A percentile compares a stretch with the other conserved stretches of the same genome.
Evolutionary conservation across 176 grass and related monocot species (phyloP).

Genomic region (Stipa capillata): DNA sequence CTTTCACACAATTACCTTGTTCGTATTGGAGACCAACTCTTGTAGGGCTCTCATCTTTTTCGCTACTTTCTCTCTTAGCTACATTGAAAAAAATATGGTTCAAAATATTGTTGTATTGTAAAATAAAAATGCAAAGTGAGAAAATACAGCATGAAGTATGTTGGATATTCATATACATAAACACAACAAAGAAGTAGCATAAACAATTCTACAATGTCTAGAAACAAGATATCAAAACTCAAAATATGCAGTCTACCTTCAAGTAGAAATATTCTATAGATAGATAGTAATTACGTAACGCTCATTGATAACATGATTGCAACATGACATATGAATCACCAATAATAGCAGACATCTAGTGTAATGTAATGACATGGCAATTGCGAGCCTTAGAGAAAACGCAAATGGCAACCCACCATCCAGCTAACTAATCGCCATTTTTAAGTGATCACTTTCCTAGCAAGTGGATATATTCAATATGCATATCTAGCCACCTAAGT

Average conservation of each 20-base stretch:
- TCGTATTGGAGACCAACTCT: too few relatives aligned
- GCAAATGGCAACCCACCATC: background rate
- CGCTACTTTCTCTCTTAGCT: slow-evolving; percentile 93
- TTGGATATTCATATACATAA: background rate
- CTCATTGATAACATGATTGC: background rate
- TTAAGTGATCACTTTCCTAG: background rate
- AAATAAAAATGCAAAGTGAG: background rate
- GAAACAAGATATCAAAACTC: background rate
- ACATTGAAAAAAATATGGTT: slow-evolving; percentile 12
- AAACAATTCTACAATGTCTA: background rate
- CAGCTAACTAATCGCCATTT: background rate
- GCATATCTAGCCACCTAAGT: background rate
- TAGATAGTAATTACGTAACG: background rate
- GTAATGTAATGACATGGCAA: background rate
- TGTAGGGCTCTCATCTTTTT: too few relatives aligned
- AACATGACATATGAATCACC: background rate
- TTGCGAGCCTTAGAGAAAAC: background rate
- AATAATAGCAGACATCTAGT: background rate
- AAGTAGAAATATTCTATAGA: background rate
- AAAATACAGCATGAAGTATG: background rate
- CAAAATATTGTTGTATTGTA: slow-evolving; percentile 5
- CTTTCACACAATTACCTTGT: too few relatives aligned
- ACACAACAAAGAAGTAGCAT: background rate
- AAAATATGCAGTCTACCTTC: background rate
- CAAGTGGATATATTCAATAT: slow-evolving; percentile 10